Evolutionary conservation across 2,329 filamentous ascomycete genomes (phyloP), one percentile per base, ranked within the genome.

Genomic region (Fusarium torulosum): DNA sequence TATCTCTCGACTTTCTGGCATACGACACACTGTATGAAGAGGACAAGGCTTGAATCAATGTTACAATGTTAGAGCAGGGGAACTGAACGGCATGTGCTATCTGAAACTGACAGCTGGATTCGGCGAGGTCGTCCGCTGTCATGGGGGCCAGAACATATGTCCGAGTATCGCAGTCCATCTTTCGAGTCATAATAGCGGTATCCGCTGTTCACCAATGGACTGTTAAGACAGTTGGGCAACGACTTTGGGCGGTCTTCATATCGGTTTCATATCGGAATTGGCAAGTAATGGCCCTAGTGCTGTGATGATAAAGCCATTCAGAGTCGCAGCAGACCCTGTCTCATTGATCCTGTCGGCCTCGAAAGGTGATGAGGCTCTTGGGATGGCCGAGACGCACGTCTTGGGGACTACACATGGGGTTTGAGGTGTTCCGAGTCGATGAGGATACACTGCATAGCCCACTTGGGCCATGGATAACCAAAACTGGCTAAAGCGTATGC

Each of bases 161-260:
- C 60, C 67, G 63, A 68, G 43, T 27, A 64, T 60, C 52, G 61
- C 61, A 64, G 31, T 55, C 19, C 27, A 45, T 23, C 51, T 25
- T 21, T 64, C 60, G 71, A 71, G 71, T 73, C 71, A 73, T 72
- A 72, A 70, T 61, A 61, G 71, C 71, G 71, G 71, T 71, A 61
- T 71, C 53, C 58, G 43, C 29, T 58, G 35, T 42, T 71, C 69
- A 46, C 71, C 71, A 73, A 73, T 73, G 54, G 62, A 53, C 49
- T 59, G 58, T 50, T 64, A 44, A 68, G 41, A 57, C 42, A 68
- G 63, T 71, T 71, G 63, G 65, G 66, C 57, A 69, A 66, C 50
- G 53, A 57, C 42, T 33, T 64, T 64, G 50, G 55, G 66, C 57
- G 51, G 53, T 62, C 57, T 70, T 68, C n/a, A 56, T 20, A 25